Evolutionary conservation across 176 grass and related monocot species (phyloP).

Genomic region (Phyllostachys edulis): DNA sequence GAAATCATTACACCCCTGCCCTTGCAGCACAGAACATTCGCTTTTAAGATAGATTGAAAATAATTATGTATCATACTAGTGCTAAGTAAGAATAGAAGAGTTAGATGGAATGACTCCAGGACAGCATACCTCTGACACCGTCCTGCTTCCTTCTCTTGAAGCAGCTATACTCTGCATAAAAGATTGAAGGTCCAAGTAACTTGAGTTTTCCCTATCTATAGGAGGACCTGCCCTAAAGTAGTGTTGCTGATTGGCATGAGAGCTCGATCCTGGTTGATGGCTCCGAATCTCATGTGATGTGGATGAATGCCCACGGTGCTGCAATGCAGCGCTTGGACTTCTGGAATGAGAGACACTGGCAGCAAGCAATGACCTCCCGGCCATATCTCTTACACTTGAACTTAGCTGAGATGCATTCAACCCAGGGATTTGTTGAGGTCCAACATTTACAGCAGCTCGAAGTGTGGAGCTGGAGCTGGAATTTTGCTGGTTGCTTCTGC

Average conservation of each 20-base stretch:
- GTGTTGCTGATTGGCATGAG: slow-evolving; percentile 43
- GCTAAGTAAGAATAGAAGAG: neutral
- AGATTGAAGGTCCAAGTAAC: slow-evolving; percentile 53
- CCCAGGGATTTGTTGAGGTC: slow-evolving; percentile 35
- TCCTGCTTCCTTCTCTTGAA: slow-evolving; percentile 58
- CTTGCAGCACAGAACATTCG: neutral
- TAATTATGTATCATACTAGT: neutral
- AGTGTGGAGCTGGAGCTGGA: slow-evolving; percentile 33
- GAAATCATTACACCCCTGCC: neutral
- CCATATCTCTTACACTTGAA: slow-evolving; percentile 23
- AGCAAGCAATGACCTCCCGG: slow-evolving; percentile 42
- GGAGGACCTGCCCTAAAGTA: slow-evolving; percentile 37
- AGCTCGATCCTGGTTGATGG: slow-evolving; percentile 46
- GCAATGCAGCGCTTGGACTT: slow-evolving; percentile 36
- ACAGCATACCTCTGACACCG: slow-evolving; percentile 44
- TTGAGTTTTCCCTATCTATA: slow-evolving; percentile 39
- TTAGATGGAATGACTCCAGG: slow-evolving; percentile 2
- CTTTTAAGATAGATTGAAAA: neutral
- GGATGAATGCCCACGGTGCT: slow-evolving; percentile 41
- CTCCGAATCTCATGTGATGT: slow-evolving; percentile 35
- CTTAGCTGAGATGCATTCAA: slow-evolving; percentile 31
- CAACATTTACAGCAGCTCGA: slow-evolving; percentile 36
- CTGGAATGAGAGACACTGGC: slow-evolving; percentile 30
- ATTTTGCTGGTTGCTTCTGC: slow-evolving; percentile 50
- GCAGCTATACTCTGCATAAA: slow-evolving; percentile 59